Base-by-base conservation (phyloP, 2,329 filamentous ascomycete species). In the Alternaria angustiovoidea region DNA sequence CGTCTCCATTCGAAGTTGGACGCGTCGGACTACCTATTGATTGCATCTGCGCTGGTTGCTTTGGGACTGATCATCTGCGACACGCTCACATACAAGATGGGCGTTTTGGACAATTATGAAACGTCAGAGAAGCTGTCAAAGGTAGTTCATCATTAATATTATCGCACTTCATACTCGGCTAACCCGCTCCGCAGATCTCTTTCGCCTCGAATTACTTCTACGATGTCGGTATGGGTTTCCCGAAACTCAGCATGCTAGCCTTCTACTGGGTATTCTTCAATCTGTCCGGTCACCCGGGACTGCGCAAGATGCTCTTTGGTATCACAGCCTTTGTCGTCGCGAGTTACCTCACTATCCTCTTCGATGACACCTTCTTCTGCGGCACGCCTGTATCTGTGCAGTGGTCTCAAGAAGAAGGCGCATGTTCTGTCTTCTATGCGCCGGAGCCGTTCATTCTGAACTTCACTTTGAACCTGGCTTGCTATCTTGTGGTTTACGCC, bases 151-250 rank as follows among this genome's bases (percentile, higher is more conserved):
- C 4, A 20, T 14, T 12, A 6, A 11, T 4, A 4, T 28, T 2
- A 14, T 26, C 12, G 8, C 2, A 26, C 11, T 18, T 12, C 7
- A 2, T n/a, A 4, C 20, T 5, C n/a, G 1, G 18, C 30, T 38
- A 46, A 30, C 18, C 2, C 18, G 6, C 28, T 20, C 12, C 5
- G 4, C 16, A 70, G 68, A 70, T 70, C 48, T 70, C 66, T 1
- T 70, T 69, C 38, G 49, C 68, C 8, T 70, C 68, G 1, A 70
- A 70, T 51, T 70, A 70, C 53, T 70, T 70, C 58, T 70, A 70
- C 54, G 68, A 70, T 38, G 55, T 70, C 26, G 68, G 68, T 2
- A 70, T 70, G 66, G 68, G 68, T 0, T 70, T 70, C 38, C 68
- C 68, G 11, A 70, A 70, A 43, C 65, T 70, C 41, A 69, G 68